Conservation (phyloP, 768 basidiomycete genomes). For the Suillus occidentalis region DNA sequence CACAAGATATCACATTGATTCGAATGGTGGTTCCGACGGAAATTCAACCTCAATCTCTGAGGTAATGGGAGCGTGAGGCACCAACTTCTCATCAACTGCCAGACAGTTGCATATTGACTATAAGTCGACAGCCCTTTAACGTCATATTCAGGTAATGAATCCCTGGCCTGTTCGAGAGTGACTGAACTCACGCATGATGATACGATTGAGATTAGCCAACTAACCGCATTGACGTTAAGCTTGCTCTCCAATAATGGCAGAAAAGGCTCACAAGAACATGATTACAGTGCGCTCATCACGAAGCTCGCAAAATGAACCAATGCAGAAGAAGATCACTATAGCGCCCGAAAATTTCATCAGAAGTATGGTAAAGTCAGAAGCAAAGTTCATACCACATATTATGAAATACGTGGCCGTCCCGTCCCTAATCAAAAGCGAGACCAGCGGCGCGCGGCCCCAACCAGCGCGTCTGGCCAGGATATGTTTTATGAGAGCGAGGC, state of each 20-base stretch:
- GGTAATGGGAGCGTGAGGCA: not conserved
- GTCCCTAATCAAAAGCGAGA: conserved; percentile 44
- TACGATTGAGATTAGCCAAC: conserved; percentile 16
- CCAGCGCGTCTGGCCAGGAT: conserved; percentile 33
- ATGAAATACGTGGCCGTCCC: conserved; percentile 44
- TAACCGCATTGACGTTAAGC: not conserved
- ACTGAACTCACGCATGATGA: conserved; percentile 18
- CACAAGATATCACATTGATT: conserved; percentile 3
- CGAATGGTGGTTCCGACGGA: not conserved
- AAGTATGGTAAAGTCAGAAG: not conserved
- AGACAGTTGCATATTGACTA: conserved; percentile 26
- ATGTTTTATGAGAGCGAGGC: conserved; percentile 40
- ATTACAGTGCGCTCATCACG: conserved; percentile 2
- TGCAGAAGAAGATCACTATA: conserved; percentile 2
- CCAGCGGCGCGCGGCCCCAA: conserved; percentile 42
- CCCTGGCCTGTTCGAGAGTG: not conserved
- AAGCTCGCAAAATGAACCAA: not conserved
- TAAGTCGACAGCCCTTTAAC: conserved; percentile 23
- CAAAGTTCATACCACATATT: conserved; percentile 35
- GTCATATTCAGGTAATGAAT: not conserved
- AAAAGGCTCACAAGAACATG: conserved; percentile 11
- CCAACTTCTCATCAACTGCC: not conserved
- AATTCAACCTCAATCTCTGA: conserved; percentile 4
- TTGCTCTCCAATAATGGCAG: conserved; percentile 10
- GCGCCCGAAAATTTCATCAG: not conserved